Conservation (phyloP, 306 rosid species). For the Lithocarpus polystachyus region DNA sequence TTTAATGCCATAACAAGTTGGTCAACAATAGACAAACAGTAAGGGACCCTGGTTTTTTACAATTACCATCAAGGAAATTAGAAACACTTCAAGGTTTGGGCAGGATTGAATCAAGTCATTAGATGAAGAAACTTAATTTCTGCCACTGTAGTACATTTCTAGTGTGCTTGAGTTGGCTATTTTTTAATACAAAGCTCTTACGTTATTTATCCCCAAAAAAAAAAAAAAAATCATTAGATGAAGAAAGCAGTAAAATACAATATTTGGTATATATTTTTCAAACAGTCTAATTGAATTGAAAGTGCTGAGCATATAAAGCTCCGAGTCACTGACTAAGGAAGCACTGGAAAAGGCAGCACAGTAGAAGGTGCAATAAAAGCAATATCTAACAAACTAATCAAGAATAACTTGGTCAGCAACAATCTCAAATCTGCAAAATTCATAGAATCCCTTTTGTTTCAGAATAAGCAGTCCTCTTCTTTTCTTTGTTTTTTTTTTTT, state of each 20-base stretch:
- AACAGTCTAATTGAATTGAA: background rate
- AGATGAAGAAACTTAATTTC: background rate
- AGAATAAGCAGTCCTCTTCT: background rate
- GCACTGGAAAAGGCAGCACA: background rate
- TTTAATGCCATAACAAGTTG: background rate
- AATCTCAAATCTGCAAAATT: background rate
- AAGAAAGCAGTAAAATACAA: too few relatives aligned
- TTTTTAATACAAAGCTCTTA: too few relatives aligned
- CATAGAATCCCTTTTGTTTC: background rate
- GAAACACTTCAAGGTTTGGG: background rate
- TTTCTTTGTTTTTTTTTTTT: too few relatives aligned
- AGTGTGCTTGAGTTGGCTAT: too few relatives aligned
- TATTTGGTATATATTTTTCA: too few relatives aligned
- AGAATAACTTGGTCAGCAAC: background rate
- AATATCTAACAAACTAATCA: background rate
- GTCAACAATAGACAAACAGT: background rate
- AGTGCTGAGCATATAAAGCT: background rate
- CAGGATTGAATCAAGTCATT: background rate
- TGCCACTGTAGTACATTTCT: too few relatives aligned
- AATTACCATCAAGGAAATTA: background rate
- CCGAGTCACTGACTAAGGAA: too few relatives aligned
- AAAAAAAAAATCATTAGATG: background rate
- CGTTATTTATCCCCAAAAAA: too few relatives aligned
- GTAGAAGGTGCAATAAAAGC: background rate
- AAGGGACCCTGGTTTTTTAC: too few relatives aligned